A percentile compares a stretch with the other conserved stretches of the same genome.
Evolutionary conservation across 2,329 filamentous ascomycete species (phyloP).

Genomic region (Lecanicillium sp.): DNA sequence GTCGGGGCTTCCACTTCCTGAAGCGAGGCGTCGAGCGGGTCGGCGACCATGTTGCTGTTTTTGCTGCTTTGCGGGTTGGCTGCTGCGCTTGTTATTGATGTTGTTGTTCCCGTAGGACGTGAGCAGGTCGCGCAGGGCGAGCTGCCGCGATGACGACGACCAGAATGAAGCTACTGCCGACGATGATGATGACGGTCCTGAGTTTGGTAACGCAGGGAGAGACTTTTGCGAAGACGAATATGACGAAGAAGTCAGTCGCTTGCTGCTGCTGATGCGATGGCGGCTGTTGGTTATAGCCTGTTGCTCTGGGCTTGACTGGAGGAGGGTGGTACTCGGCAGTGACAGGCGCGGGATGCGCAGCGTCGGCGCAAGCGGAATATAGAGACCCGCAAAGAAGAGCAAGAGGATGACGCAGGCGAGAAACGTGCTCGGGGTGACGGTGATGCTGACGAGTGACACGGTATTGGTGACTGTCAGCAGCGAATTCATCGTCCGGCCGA

Average conservation of each 20-base stretch:
- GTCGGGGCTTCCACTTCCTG: constrained; percentile 46
- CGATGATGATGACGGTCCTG: no score
- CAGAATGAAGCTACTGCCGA: no score
- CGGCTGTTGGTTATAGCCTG: background rate
- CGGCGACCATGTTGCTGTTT: constrained; percentile 22
- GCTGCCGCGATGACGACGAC: constrained; percentile 2
- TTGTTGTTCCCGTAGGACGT: constrained; percentile 4
- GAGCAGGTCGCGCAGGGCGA: constrained; percentile 5
- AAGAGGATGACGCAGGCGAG: constrained; percentile 41
- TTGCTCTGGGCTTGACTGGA: background rate
- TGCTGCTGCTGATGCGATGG: constrained; percentile 1
- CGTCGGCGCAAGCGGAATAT: constrained; percentile 28
- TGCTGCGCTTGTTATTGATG: constrained; percentile 11
- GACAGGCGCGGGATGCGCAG: constrained; percentile 24
- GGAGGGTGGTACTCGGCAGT: constrained; percentile 19
- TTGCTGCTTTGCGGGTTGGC: constrained; percentile 2
- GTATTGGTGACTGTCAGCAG: constrained; percentile 54
- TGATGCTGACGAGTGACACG: constrained; percentile 51
- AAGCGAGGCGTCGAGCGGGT: constrained; percentile 42
- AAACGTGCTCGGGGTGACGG: constrained; percentile 49
- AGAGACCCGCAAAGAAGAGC: constrained; percentile 43
- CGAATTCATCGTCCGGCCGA: constrained; percentile 39
- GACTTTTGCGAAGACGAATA: background rate
- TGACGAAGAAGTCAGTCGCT: background rate
- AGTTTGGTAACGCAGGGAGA: background rate